Conservation (phyloP, 768 basidiomycete species). For the Heimioporus sp. region DNA sequence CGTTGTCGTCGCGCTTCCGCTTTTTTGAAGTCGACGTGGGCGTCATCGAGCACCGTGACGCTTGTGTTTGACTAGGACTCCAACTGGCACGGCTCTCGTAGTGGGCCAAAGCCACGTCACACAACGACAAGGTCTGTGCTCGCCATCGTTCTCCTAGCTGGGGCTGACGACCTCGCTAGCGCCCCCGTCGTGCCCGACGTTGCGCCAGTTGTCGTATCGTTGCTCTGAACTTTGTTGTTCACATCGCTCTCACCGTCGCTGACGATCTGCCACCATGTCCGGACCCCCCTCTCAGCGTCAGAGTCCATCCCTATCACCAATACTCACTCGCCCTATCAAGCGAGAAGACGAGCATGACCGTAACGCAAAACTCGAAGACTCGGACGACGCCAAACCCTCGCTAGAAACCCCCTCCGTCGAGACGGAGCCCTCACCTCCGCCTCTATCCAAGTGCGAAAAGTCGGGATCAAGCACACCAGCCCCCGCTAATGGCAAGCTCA, state of each 20-base stretch:
- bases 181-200: conserved; percentile 18
- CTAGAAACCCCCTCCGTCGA: conserved; percentile 28
- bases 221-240: conserved; percentile 21
- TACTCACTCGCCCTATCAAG: conserved; percentile 12
- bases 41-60: conserved; percentile 18
- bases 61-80: conserved; percentile 11
- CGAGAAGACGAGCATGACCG: conserved; percentile 11
- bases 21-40: conserved; percentile 39
- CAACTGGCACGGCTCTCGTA: background rate
- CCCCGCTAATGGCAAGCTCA: conserved; percentile 33
- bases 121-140: conserved; percentile 21
- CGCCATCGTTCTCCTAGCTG: background rate
- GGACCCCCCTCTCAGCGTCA: conserved; percentile 26
- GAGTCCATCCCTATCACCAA: conserved; percentile 21
- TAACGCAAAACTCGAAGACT: conserved; percentile 19
- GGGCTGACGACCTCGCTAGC: conserved; percentile 15
- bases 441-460: conserved; percentile 30
- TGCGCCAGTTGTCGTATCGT: conserved; percentile 15
- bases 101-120: too few species aligned
- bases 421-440: conserved; percentile 31
- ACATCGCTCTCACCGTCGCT: conserved; percentile 11
- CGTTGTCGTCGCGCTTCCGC: conserved; percentile 45
- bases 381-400: conserved; percentile 24
- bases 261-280: conserved; percentile 29
- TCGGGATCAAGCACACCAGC: conserved; percentile 37